Base-by-base conservation (phyloP, 2,329 filamentous ascomycete genomes). In the Teratosphaeria pseudoeucalypti region DNA sequence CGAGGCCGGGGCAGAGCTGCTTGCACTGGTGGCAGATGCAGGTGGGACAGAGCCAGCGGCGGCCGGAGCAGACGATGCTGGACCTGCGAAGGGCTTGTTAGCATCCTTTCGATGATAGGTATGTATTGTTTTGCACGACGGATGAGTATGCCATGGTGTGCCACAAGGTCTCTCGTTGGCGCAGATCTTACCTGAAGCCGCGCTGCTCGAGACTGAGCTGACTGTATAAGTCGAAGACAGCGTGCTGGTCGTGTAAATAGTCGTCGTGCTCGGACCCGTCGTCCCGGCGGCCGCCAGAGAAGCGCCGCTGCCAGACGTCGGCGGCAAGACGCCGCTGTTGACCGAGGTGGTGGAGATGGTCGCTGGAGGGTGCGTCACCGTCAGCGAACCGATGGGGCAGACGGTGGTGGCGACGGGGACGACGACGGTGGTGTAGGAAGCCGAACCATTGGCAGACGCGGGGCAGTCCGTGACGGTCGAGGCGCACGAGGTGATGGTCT, bases 401-500 rank as follows among this genome's bases (percentile, higher is more conserved):
- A 49, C 6, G 43, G 43, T 49, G 16, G 43, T 49, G n/a, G 43
- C 23, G 19, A 49, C 43, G 43, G 43, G 43, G 11, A 49, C 43
- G n/a, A 49, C 43, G 43, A 49, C 43, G 43, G 43, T 49, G 43
- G 43, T 49, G 43, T 49, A 49, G 43, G 43, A 23, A 49, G 43
- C n/a, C 43, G 43, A 49, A 49, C 43, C 43, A 19, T 49, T 49
- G 43, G 43, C 43, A 23, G 43, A 19, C 23, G 64, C 65, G 5
- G 68, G 65, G 61, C 65, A 69, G 57, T 66, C 59, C 55, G 64
- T 66, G 23, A 60, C 55, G 9, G 54, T 60, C 19, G 65, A 34
- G 12, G 62, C 60, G 54, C 65, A 68, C 23, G 58, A 63, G 16
- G 66, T 68, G 57, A 66, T 61, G 43, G 65, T 68, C 19, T 60